Evolutionary conservation across 1,139 yeast species (phyloP).

Genomic region (Meyerozyma carpophila): DNA sequence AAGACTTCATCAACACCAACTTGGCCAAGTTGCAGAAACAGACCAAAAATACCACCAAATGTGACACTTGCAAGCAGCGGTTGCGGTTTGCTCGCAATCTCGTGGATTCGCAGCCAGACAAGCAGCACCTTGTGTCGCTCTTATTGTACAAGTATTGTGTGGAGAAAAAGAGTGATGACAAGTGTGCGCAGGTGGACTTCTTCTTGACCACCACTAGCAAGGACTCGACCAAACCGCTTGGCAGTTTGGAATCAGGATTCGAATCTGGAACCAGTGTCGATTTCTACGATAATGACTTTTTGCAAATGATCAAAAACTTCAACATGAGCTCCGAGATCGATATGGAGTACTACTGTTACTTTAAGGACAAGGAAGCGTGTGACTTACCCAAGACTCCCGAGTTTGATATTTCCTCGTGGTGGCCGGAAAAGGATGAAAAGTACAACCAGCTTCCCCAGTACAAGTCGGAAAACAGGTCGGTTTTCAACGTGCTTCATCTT

Average conservation of each 20-base stretch:
- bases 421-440: constrained; percentile 9
- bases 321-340: constrained; percentile 27
- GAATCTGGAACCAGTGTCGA: constrained; percentile 26
- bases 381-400: constrained; percentile 7
- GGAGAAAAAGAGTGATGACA: constrained; percentile 25
- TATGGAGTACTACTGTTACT: constrained; percentile 11
- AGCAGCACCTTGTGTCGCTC: constrained; percentile 32
- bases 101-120: constrained; percentile 25
- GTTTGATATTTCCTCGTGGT: constrained; percentile 7
- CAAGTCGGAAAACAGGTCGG: constrained; percentile 12
- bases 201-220: constrained; percentile 32
- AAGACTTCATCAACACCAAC: constrained; percentile 27
- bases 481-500: constrained; percentile 59
- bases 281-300: constrained; percentile 36
- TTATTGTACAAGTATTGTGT: constrained; percentile 34
- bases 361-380: constrained; percentile 8
- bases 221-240: constrained; percentile 6
- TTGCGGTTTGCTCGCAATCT: constrained; percentile 26
- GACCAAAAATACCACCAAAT: constrained; percentile 27
- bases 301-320: constrained; percentile 31
- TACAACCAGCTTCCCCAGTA: constrained; percentile 7
- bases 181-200: constrained; percentile 33
- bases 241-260: constrained; percentile 13
- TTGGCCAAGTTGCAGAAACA: constrained; percentile 13
- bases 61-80: constrained; percentile 33